Evolutionary conservation across 2,329 filamentous ascomycete genomes (phyloP).

Genomic region (Venturia pyrina): DNA sequence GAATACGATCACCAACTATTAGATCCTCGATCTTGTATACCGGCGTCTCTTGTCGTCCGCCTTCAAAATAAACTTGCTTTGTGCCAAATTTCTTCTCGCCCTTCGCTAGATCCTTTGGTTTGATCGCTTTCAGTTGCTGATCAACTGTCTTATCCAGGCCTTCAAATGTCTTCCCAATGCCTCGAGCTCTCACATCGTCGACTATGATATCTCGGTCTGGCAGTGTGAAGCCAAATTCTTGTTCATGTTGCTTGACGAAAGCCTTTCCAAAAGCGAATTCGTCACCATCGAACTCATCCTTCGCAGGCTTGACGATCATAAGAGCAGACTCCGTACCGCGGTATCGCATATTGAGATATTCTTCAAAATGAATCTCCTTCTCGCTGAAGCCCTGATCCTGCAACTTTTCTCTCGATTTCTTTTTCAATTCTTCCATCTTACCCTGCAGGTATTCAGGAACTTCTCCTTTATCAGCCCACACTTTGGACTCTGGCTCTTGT

Average conservation of each 20-base stretch:
- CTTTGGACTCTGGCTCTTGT: constrained; percentile 62
- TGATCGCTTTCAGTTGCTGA: constrained; percentile 64
- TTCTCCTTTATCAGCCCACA: constrained; percentile 45
- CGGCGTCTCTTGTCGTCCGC: constrained; percentile 64
- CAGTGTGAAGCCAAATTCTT: constrained; percentile 87
- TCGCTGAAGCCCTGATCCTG: constrained; percentile 70
- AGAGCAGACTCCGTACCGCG: constrained; percentile 82
- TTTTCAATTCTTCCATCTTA: constrained; percentile 71
- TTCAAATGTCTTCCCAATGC: constrained; percentile 80
- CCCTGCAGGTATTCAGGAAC: constrained; percentile 52
- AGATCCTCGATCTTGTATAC: constrained; percentile 76
- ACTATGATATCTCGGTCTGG: constrained; percentile 79
- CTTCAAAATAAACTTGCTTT: constrained; percentile 73
- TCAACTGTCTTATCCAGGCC: constrained; percentile 74
- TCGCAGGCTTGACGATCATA: constrained; percentile 71
- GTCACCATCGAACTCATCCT: constrained; percentile 54
- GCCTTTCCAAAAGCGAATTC: constrained; percentile 77
- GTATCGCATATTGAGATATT: constrained; percentile 91
- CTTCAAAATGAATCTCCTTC: constrained; percentile 69
- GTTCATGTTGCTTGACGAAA: constrained; percentile 78
- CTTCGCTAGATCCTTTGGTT: constrained; percentile 45
- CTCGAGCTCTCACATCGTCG: constrained; percentile 78
- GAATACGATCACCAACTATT: constrained; percentile 58
- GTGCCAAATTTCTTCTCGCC: constrained; percentile 56
- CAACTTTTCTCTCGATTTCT: constrained; percentile 59